Evolutionary conservation across 139 green algal genomes (phyloP), one percentile per base, ranked within the genome.

Genomic region (Yamagishiella unicocca): DNA sequence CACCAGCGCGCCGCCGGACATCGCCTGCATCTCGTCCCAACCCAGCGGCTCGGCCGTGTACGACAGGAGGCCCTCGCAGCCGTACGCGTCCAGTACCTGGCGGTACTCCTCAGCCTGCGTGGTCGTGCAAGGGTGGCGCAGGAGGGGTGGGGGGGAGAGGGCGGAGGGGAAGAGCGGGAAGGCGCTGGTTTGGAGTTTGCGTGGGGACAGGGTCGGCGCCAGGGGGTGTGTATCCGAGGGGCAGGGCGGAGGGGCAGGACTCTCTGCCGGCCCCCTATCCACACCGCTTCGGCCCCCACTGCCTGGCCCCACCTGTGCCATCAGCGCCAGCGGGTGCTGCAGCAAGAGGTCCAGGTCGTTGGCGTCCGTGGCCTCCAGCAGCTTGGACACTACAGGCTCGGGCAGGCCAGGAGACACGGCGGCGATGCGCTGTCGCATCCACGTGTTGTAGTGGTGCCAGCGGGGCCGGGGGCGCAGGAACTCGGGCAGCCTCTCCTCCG

Each of bases 381-480:
- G 42, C 90, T 96, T 96, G 53, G 95, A 90, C 91, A 96, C 89
- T 9, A 97, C 95, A 1, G 90, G 88, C 78, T 92, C 92, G 0
- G 93, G 95, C 75, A 97, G 68, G n/a, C 35, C 82, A 19, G 82
- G 40, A 9, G n/a, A 55, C 4, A 61, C 29, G 12, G 31, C 33
- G 2, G 35, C 35, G 6, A 87, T 75, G 29, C 67, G 67, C 45
- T 43, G 46, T 4, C 66, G 67, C 95, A 96, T 97, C 95, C 93
- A 97, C 75, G 94, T 84, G 45, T 93, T 94, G 85, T 96, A 97
- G 87, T 97, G 95, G 87, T 94, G 94, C 77, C 96, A 96, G 82
- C 95, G 95, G 54, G 92, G 93, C 2, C 91, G 88, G 29, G 85
- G 61, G 17, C 90, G 89, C 64, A 92, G 76, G 73, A 93, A 95